Percentiles rank a stretch among this genome's conserved stretches.
phyloP scores from a whole-genome alignment of 2,329 filamentous ascomycete genomes.

The Parasarocladium wereldwijsianum region DNA sequence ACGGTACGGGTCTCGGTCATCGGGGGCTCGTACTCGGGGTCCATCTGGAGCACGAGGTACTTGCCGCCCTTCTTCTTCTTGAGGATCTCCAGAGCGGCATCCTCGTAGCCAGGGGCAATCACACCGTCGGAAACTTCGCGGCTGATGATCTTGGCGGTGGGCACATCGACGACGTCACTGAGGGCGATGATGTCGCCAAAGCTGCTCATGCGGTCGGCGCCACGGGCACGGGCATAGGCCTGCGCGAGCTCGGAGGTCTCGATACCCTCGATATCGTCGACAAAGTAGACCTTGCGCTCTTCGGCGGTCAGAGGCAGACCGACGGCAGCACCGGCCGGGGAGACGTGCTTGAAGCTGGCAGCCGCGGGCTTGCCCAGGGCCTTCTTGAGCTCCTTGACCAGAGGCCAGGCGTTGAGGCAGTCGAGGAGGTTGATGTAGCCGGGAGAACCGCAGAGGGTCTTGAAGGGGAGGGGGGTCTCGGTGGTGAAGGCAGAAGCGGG shows the following conservation, averaged over 20 bases:
- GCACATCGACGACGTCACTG: constrained; percentile 77
- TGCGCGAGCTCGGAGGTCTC: constrained; percentile 78
- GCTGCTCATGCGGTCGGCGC: constrained; percentile 96
- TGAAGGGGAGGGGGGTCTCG: constrained; percentile 74
- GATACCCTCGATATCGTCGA: constrained; percentile 83
- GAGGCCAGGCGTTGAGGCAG: constrained; percentile 87
- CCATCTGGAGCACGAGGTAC: constrained; percentile 92
- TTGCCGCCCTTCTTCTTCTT: constrained; percentile 97
- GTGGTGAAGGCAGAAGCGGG: constrained; percentile 73
- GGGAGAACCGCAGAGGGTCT: constrained; percentile 75
- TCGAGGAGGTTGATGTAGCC: constrained; percentile 98
- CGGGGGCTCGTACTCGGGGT: constrained; percentile 68
- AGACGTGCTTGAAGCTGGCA: constrained; percentile 98
- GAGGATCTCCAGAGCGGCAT: constrained; percentile 77
- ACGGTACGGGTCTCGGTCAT: constrained; percentile 76
- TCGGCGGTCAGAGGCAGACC: constrained; percentile 72
- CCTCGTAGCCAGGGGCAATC: constrained; percentile 75
- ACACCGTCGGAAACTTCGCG: constrained; percentile 97
- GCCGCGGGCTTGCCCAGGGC: constrained; percentile 80
- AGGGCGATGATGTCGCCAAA: constrained; percentile 95
- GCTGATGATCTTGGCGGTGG: constrained; percentile 94
- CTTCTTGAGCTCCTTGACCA: constrained; percentile 90
- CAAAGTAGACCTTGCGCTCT: constrained; percentile 97
- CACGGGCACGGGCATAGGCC: constrained; percentile 88
- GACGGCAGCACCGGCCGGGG: constrained; percentile 88